Evolutionary conservation across 148 eudicot genomes (phyloP).

Genomic region (Vaccinium vitisidaea): DNA sequence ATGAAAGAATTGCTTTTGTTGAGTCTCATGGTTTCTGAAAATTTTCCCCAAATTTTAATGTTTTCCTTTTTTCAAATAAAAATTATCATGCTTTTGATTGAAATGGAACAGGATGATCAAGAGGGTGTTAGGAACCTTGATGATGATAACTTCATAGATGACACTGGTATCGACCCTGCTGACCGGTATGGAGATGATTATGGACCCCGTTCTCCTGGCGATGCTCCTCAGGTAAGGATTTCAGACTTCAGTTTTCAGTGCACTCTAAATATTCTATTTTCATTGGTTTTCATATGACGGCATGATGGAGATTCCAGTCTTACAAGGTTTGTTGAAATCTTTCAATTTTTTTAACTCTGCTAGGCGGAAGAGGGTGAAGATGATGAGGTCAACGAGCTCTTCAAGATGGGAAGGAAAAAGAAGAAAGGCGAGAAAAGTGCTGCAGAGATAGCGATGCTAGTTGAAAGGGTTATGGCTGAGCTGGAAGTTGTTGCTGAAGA

Average conservation of each 20-base stretch:
- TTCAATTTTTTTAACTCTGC: background rate
- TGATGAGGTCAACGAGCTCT: constrained; percentile 68
- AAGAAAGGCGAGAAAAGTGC: constrained; percentile 94
- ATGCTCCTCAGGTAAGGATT: constrained; percentile 66
- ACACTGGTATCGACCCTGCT: constrained; percentile 82
- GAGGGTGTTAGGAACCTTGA: constrained; percentile 65
- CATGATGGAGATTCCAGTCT: constrained; percentile 9
- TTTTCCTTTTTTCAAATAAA: background rate
- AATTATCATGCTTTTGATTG: background rate
- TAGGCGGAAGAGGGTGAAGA: constrained; percentile 94
- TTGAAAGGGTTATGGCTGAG: constrained; percentile 93
- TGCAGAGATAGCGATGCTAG: constrained; percentile 77
- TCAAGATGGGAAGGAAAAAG: constrained; percentile 80
- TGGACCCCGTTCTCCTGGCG: constrained; percentile 70
- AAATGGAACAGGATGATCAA: constrained; percentile 59
- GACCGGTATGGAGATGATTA: constrained; percentile 67
- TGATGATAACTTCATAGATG: constrained; percentile 95
- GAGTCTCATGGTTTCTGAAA: background rate
- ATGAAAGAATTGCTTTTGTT: background rate
- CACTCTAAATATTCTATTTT: background rate
- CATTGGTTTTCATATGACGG: background rate
- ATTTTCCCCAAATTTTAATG: background rate
- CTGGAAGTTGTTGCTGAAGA: constrained; percentile 94
- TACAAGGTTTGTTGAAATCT: background rate
- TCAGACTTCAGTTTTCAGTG: background rate